Evolutionary conservation across 352 stramenopile species (phyloP).

Genomic region (Pythium volutum): DNA sequence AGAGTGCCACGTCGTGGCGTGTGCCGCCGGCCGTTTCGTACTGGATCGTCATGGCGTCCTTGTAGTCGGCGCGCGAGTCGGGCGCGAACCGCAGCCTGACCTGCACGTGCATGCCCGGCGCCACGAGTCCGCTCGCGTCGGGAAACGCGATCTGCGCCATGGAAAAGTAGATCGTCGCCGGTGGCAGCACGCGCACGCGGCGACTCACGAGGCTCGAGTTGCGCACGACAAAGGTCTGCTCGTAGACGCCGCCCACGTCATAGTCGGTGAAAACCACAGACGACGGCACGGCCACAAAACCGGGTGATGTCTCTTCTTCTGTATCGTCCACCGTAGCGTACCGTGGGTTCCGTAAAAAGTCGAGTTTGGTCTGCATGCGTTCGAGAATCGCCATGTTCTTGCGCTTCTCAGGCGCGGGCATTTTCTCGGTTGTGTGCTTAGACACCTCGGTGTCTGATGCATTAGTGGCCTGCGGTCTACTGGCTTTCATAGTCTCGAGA

Average conservation of each 20-base stretch:
- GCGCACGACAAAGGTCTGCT: conserved; percentile 61
- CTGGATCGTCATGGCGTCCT: conserved; percentile 52
- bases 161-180: conserved; percentile 61
- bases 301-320: neutral
- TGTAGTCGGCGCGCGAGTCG: conserved; percentile 75
- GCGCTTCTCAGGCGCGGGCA: conserved; percentile 50
- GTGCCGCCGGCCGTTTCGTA: conserved; percentile 37
- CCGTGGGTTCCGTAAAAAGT: conserved; percentile 67
- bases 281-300: conserved; percentile 53
- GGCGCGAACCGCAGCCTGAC: conserved; percentile 60
- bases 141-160: conserved; percentile 53
- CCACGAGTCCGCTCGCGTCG: conserved; percentile 50
- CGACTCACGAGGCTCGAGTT: conserved; percentile 57
- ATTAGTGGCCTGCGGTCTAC: neutral
- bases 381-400: conserved; percentile 67
- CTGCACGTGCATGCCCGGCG: conserved; percentile 67
- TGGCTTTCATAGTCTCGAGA: conserved; percentile 43
- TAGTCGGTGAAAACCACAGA: conserved; percentile 67
- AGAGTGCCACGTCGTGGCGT: conserved; percentile 33
- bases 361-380: conserved; percentile 78
- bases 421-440: no score
- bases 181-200: conserved; percentile 58
- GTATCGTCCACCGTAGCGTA: conserved; percentile 20
- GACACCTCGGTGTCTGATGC: neutral
- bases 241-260: conserved; percentile 72